Base-by-base conservation (phyloP, 192 early-diverging fungal genomes). In the Umbelopsis sp. region DNA sequence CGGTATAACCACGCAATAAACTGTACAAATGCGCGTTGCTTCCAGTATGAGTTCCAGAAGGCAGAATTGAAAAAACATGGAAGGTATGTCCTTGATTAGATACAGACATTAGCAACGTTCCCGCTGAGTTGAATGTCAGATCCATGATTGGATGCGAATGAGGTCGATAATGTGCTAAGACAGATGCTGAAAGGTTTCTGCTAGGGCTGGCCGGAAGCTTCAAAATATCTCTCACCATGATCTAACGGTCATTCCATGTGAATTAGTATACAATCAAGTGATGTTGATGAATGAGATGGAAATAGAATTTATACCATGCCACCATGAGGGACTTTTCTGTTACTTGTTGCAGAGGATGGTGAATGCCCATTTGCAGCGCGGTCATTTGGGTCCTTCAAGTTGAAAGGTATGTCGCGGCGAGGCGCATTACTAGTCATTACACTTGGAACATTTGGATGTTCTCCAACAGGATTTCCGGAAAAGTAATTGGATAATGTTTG, bases 1-100 rank as follows among this genome's bases (percentile, higher is more conserved):
- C 81, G 0, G 94, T 95, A 69, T 87, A 91, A 9, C 94, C 94
- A 20, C 94, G 85, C n/a, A 92, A 83, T 36, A 94, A 82, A 45
- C 86, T 86, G 68, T 93, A 95, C 8, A 95, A 36, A 73, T 86
- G 87, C 9, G 80, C 70, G 12, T 75, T 76, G 14, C 80, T 80
- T 32, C 69, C 65, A 49, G 71, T 66, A 2, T 49, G 79, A 44
- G 54, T 66, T 20, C 74, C 75, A 38, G 49, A 49, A n/a, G 74
- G 72, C 17, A 76, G 72, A 16, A 93, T 66, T 29, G 86, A 80
- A 78, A 90, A 94, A 4, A 94, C 73, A 47, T 91, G 90, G 72
- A 94, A 91, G 11, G 87, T 90, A 49, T 88, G 89, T n/a, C 87
- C 94, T 70, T 89, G 85, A 17, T 75, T 83, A 9, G 92, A 93